Percentiles rank a stretch among this genome's conserved stretches.
phyloP scores from a whole-genome alignment of 2,329 filamentous ascomycete genomes.

The Fusarium palustre region DNA sequence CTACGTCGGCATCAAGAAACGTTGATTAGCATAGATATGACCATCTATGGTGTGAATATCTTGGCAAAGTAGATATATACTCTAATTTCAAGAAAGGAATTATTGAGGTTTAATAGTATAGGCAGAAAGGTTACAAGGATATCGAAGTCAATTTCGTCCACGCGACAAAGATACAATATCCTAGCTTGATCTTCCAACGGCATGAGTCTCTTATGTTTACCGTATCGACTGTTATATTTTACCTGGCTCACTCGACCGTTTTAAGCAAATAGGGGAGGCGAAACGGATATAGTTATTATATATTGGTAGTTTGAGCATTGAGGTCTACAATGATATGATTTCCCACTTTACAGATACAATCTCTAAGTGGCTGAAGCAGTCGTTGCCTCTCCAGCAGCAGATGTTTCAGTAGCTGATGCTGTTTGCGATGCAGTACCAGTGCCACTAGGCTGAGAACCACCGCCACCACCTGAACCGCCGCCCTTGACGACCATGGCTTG shows the following conservation, averaged over 20 bases:
- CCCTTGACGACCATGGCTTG: constrained; percentile 29
- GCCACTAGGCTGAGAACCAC: neutral
- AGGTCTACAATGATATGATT: neutral
- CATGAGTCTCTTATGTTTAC: fast-evolving
- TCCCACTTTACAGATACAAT: neutral
- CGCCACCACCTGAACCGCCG: neutral
- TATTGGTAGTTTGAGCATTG: neutral
- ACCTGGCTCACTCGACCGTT: fast-evolving
- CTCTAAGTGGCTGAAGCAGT: neutral
- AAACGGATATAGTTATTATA: neutral
- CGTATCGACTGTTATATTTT: fast-evolving
- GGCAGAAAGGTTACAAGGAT: fast-evolving
- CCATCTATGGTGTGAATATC: no score
- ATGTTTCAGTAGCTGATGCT: neutral
- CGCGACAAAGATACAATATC: fast-evolving
- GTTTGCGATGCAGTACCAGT: constrained; percentile 8
- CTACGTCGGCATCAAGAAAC: no score
- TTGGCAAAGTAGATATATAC: neutral
- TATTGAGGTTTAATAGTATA: neutral
- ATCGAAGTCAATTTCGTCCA: fast-evolving
- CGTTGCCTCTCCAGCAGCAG: neutral
- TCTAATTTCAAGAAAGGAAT: no score
- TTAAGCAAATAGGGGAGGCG: fast-evolving
- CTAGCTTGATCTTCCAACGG: neutral
- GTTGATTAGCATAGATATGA: no score